These are phyloP conservation scores for Yamadazyma spencermartinsiae DNA, from an alignment of 1,139 yeast species.

Conservation along the genomic window DNA sequence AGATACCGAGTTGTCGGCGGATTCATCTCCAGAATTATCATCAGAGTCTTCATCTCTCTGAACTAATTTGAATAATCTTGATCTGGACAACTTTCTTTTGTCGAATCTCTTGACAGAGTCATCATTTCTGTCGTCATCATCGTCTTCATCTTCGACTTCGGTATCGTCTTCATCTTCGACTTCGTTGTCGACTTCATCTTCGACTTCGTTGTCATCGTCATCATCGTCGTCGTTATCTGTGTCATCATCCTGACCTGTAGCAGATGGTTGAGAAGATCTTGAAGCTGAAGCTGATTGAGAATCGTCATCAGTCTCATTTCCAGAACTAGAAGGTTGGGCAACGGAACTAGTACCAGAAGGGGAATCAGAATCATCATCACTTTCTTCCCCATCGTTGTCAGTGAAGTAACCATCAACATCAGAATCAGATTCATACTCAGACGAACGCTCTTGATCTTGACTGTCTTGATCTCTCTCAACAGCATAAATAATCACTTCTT, in stretches of 20 bases:
- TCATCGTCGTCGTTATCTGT: background rate
- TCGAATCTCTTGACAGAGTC: background rate
- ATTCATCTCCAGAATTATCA: background rate
- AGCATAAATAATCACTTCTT: slow-evolving; percentile 10
- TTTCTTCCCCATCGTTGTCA: slow-evolving; percentile 8
- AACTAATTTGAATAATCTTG: background rate
- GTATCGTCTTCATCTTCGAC: background rate
- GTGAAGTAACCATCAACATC: slow-evolving; percentile 9
- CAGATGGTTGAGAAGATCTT: background rate
- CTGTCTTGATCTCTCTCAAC: slow-evolving; percentile 9
- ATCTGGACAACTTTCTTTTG: background rate
- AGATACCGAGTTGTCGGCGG: background rate
- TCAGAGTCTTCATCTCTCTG: background rate
- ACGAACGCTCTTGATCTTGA: slow-evolving; percentile 1
- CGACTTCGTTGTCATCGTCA: background rate
- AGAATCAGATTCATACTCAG: slow-evolving; percentile 8
- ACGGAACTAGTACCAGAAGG: background rate
- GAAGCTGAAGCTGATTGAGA: background rate
- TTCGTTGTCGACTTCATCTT: slow-evolving; percentile 2
- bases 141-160: background rate
- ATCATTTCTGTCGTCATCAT: background rate
- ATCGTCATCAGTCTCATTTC: slow-evolving; percentile 1
- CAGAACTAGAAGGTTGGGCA: background rate
- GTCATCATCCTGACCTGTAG: background rate
- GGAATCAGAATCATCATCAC: slow-evolving; percentile 4